Evolutionary conservation across 2,329 filamentous ascomycete genomes (phyloP), one percentile per base, ranked within the genome.

Genomic region (Colletotrichum abscissum): DNA sequence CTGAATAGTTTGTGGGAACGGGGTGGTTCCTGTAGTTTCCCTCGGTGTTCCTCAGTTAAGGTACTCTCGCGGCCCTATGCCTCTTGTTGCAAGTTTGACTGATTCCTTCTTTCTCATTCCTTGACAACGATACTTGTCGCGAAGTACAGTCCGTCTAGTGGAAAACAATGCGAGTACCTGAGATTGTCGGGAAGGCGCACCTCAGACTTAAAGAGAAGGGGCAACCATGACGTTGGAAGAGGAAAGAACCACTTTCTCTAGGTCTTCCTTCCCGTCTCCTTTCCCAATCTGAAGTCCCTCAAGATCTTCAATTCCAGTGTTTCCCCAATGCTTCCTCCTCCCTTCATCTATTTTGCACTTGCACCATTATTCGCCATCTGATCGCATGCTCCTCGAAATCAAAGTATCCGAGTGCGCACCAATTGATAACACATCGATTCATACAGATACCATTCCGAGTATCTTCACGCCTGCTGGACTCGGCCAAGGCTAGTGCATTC

Each of bases 371-470:
- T 42, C 19, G 35, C 58, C 58, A 56, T 72, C 58, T 28, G 38
- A 69, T 69, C 65, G 52, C 49, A 30, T 69, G 69, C 42, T 72
- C 58, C 65, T 54, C 52, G n/a, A n/a, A 64, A n/a, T 28, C 46
- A 33, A 60, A 28, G 7, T 19, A 16, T 9, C 33, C 16, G 2
- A 26, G 58, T 60, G n/a, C n/a, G 30, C 12, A 24, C 38, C 6
- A 19, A 42, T 42, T 7, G 14, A 19, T 4, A 42, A 42, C 3
- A 42, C 14, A 7, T 42, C 38, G 38, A 42, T 42, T 3, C 38
- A 38, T 38, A 42, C 1, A 35, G 16, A 42, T 42, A 16, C 42
- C 19, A 22, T n/a, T 49, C 1, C 42, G 4, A 49, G 54, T 64
- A 69, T 64, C 28, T 63, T 8, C 24, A 46, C 22, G 42, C 42